A percentile compares a stretch with the other conserved stretches of the same genome.
Conservation (phyloP, 2,329 filamentous ascomycete species). For the Dothideomycetes sp. region DNA sequence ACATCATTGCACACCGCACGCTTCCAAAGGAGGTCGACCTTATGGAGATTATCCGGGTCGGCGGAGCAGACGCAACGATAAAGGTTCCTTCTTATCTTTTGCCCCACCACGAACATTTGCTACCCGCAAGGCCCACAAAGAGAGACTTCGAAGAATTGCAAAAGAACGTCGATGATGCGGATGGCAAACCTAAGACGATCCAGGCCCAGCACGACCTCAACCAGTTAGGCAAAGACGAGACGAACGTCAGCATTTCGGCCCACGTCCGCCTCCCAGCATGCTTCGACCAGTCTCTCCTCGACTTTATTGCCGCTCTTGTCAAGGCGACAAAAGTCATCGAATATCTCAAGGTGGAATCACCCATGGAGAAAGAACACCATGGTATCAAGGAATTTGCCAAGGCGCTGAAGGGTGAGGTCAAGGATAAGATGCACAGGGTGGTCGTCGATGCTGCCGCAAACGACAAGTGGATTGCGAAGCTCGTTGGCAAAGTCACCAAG, state of each 20-base stretch:
- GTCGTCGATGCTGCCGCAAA: slow-evolving; percentile 26
- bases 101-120: slow-evolving; percentile 44
- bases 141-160: slow-evolving; percentile 23
- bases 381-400: slow-evolving; percentile 19
- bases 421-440: slow-evolving; percentile 14
- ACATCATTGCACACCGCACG: slow-evolving; percentile 40
- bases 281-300: slow-evolving; percentile 41
- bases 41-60: slow-evolving; percentile 39
- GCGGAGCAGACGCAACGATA: slow-evolving; percentile 39
- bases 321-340: slow-evolving; percentile 48
- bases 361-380: slow-evolving; percentile 18
- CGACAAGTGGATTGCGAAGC: slow-evolving; percentile 43
- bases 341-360: slow-evolving; percentile 30
- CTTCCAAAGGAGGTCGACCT: slow-evolving; percentile 31
- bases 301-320: slow-evolving; percentile 44
- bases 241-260: slow-evolving; percentile 35
- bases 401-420: slow-evolving; percentile 14
- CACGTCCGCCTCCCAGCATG: slow-evolving; percentile 39
- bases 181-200: slow-evolving; percentile 32
- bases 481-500: slow-evolving; percentile 40
- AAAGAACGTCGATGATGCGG: slow-evolving; percentile 28
- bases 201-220: slow-evolving; percentile 30
- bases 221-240: slow-evolving; percentile 34
- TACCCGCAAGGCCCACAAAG: slow-evolving; percentile 30
- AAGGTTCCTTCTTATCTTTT: slow-evolving; percentile 39